phyloP scores from a whole-genome alignment of 2,329 filamentous ascomycete genomes.

The Alternaria ethzedia region DNA sequence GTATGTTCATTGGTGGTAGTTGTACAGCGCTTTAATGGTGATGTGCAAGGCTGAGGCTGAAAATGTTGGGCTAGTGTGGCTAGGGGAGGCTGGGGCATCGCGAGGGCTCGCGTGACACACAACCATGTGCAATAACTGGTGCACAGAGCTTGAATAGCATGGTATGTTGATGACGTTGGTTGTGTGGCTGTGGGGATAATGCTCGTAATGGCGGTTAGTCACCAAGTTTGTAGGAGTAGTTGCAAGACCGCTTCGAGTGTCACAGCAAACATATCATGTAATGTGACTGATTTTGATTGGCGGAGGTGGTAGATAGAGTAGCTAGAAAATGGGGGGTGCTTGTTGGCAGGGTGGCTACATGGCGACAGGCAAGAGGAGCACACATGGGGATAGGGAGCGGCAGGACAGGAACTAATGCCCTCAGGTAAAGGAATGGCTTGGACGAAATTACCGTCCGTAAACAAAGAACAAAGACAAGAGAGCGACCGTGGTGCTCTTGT shows the following conservation, averaged over 20 bases:
- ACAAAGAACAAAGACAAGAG: conserved; percentile 15
- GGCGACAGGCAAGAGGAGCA: conserved; percentile 2
- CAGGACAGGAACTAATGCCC: conserved; percentile 17
- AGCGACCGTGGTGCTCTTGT: conserved; percentile 19
- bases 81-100: not conserved
- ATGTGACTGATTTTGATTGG: conserved; percentile 3
- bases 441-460: conserved; percentile 26
- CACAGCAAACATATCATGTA: not conserved
- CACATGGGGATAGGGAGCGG: conserved; percentile 9
- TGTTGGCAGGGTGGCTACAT: conserved; percentile 2
- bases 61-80: not conserved
- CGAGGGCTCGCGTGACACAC: not conserved
- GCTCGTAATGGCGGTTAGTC: not conserved
- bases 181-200: not conserved
- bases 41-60: conserved; percentile 1
- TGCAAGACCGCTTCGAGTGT: not conserved
- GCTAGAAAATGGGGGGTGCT: conserved; percentile 4
- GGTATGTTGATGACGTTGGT: not conserved
- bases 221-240: not conserved
- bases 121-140: not conserved
- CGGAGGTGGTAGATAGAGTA: conserved; percentile 6
- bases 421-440: conserved; percentile 18
- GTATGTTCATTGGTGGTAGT: not conserved
- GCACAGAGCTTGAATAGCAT: not conserved
- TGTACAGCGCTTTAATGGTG: not conserved